Evolutionary conservation across 2,329 filamentous ascomycete genomes (phyloP), one percentile per base, ranked within the genome.

Genomic region (Aspergillus candidus): DNA sequence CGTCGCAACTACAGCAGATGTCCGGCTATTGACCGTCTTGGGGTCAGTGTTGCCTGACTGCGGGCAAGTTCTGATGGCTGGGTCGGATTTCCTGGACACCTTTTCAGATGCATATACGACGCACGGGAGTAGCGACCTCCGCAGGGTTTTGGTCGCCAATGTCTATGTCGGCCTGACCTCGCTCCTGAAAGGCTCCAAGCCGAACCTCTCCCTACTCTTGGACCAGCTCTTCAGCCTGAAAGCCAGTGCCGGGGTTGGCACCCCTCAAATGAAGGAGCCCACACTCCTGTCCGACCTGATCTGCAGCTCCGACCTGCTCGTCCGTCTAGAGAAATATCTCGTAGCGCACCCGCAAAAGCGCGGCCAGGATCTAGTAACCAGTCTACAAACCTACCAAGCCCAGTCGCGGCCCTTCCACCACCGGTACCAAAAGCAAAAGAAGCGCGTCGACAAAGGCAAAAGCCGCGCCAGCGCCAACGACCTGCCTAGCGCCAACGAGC

Each of bases 221-320:
- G 91, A 97, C 61, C 84, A 91, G 57, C 73, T 96, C 4, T 96
- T 93, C 64, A 80, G 80, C 10, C 71, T 96, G 27, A 91, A 89
- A 57, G 74, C 77, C 3, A 80, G 80, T 15, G 83, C 86, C 4
- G 82, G 88, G 39, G 70, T 78, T 11, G 80, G 84, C 53, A 61
- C 64, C 12, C 68, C 69, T 29, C 62, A 58, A 15, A 62, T 65
- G 39, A 61, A 58, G 3, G 63, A 65, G 32, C 61, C 66, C 52
- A 88, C 86, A 0, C 72, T 96, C n/a, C 79, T 94, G 0, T 80
- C 85, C 2, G 87, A 91, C 61, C 70, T 96, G 1, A 81, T 94
- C 14, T 90, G 87, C 35, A 81, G 78, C 15, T 94, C 90, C 1
- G 86, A 89, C 2, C 62, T 96, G 1, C 65, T 94, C 2, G 54